Evolutionary conservation across 2,329 filamentous ascomycete genomes (phyloP), one percentile per base, ranked within the genome.

Genomic region (Arthrobotrys megalospora): DNA sequence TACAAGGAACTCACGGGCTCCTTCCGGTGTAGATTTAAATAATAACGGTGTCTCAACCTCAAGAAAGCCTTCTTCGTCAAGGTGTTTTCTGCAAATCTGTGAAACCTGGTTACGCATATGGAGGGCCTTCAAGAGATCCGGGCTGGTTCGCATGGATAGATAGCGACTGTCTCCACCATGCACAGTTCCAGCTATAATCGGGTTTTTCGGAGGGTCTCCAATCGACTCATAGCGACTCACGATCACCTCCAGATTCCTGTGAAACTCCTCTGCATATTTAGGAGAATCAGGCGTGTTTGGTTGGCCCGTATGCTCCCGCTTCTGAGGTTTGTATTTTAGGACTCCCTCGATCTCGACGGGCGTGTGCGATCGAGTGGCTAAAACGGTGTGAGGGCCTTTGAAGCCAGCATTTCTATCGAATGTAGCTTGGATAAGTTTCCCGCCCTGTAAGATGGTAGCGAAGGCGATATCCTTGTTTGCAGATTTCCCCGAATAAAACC

Each of bases 21-120:
- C 96, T 85, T 99, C 96, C 0, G 96, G 93, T 0, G 96, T 99
- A 0, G 96, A 97, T 84, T 98, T 99, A 88, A 99, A 99, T 0
- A 99, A 88, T 3, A 97, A 86, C 0, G 96, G 96, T 0, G 96
- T 99, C 83, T 99, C 96, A 36, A 98, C 89, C 81, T 98, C 92
- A 11, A 88, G 86, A 82, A 94, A 95, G 0, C 87, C 88, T 28
- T 87, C 86, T 4, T 86, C 83, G 14, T 87, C 86, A 36, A 94
- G 85, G 69, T 88, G 86, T 7, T 86, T 82, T 53, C 88, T 87
- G 79, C 87, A 89, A 36, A 87, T 85, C 73, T 87, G 86, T 3
- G 86, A 86, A 3, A 91, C 87, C 80, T 87, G 86, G 24, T 89
- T 87, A n/a, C 96, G 89, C 80, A 95, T 91, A 0, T 86, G 83